phyloP scores from a whole-genome alignment of 306 rosid species.

The Glycine latifolia region DNA sequence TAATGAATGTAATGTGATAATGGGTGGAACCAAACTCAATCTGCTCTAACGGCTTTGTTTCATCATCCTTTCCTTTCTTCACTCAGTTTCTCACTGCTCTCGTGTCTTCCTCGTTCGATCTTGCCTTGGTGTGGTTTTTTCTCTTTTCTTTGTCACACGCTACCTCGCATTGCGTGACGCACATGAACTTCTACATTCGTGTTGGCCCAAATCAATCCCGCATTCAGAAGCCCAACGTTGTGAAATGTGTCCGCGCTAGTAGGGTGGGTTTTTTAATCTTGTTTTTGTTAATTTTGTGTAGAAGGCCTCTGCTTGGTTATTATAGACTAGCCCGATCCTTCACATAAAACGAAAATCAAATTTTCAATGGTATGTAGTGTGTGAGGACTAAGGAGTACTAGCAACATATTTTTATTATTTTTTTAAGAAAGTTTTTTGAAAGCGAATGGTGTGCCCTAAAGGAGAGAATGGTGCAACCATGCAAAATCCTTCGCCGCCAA shows the following conservation, averaged over 20 bases:
- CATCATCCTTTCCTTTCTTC: conserved; percentile 4
- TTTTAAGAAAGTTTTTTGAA: too few relatives aligned
- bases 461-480: too few relatives aligned
- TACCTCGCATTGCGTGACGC: conserved; percentile 40
- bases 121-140: background rate
- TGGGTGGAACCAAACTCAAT: background rate
- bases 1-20: background rate
- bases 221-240: conserved; percentile 29
- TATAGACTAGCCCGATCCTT: background rate
- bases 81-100: too few relatives aligned
- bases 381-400: too few relatives aligned
- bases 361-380: too few relatives aligned
- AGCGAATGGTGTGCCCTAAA: too few relatives aligned
- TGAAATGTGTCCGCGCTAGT: background rate
- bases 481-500: too few relatives aligned
- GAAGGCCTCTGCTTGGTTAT: background rate
- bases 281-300: background rate
- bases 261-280: too few relatives aligned
- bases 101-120: conserved; percentile 1
- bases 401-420: too few relatives aligned
- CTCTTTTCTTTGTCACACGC: conserved; percentile 15
- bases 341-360: background rate
- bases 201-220: background rate
- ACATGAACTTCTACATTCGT: conserved; percentile 28
- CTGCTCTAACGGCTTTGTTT: background rate